Evolutionary conservation across 169 alveolate genomes (phyloP).

Genomic region (Plasmodium reichenowi): DNA sequence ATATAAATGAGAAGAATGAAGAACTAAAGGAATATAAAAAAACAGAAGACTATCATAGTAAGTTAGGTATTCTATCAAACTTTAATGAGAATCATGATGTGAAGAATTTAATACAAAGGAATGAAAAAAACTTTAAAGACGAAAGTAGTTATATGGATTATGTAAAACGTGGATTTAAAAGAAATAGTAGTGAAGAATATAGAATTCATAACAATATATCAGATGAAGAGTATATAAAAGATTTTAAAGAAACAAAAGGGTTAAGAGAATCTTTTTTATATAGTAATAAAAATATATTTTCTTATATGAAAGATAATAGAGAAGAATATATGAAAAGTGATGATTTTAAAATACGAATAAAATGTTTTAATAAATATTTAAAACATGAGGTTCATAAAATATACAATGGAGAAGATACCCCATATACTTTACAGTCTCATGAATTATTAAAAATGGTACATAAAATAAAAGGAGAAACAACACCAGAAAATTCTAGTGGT

Average conservation of each 20-base stretch:
- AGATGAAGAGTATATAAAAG: conserved; percentile 28
- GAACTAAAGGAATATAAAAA: conserved; percentile 31
- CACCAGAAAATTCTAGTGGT: conserved; percentile 70
- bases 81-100: conserved; percentile 22
- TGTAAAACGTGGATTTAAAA: conserved; percentile 52
- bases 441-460: conserved; percentile 71
- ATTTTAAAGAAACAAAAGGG: conserved; percentile 11
- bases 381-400: conserved; percentile 74
- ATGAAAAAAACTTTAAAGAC: conserved; percentile 29
- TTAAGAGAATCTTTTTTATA: not conserved
- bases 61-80: conserved; percentile 8
- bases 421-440: conserved; percentile 57
- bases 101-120: conserved; percentile 44
- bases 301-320: conserved; percentile 26
- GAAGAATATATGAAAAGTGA: conserved; percentile 41
- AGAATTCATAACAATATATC: conserved; percentile 17
- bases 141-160: conserved; percentile 41
- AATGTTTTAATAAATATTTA: conserved; percentile 74
- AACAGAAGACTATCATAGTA: conserved; percentile 9
- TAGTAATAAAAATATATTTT: conserved; percentile 18
- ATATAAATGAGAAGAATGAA: conserved; percentile 36
- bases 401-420: conserved; percentile 55
- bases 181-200: conserved; percentile 20
- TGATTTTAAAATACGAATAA: conserved; percentile 54
- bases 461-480: conserved; percentile 70